phyloP scores from a whole-genome alignment of 352 stramenopile genomes.

The Phytophthora palmivora region DNA sequence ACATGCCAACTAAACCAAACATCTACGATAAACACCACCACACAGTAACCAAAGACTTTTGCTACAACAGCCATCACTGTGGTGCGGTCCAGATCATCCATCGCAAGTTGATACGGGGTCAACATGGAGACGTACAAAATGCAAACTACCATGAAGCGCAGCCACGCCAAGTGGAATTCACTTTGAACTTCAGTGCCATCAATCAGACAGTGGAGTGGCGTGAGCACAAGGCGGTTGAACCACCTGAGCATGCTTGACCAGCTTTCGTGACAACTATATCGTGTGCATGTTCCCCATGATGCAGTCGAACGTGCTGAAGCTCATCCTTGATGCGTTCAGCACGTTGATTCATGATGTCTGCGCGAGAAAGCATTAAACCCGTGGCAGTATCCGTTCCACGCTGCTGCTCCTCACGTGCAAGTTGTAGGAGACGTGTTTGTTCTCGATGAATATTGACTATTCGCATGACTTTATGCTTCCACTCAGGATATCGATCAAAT shows the following conservation, averaged over 20 bases:
- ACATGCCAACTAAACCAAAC: slow-evolving; percentile 62
- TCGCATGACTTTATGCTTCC: slow-evolving; percentile 72
- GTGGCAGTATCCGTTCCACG: slow-evolving; percentile 17
- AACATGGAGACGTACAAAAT: slow-evolving; percentile 54
- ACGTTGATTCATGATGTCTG: slow-evolving; percentile 52
- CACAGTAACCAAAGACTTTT: slow-evolving; percentile 34
- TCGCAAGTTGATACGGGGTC: slow-evolving; percentile 55
- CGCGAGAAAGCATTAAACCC: slow-evolving; percentile 11
- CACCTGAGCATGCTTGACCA: slow-evolving; percentile 1
- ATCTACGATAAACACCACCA: slow-evolving; percentile 57
- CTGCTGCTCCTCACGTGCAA: slow-evolving; percentile 27
- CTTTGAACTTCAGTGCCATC: slow-evolving; percentile 45
- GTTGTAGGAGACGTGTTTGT: slow-evolving; percentile 47
- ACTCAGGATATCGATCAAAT: slow-evolving; percentile 54
- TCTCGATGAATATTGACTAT: slow-evolving; percentile 66
- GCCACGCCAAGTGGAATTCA: slow-evolving; percentile 50
- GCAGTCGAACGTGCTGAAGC: slow-evolving; percentile 23
- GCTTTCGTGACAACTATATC: neutral
- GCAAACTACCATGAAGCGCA: slow-evolving; percentile 38
- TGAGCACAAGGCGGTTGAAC: slow-evolving; percentile 1
- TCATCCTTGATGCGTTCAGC: slow-evolving; percentile 29
- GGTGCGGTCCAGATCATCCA: slow-evolving; percentile 42
- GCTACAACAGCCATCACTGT: slow-evolving; percentile 15
- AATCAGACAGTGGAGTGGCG: slow-evolving; percentile 29
- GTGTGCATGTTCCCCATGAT: slow-evolving; percentile 4